phyloP scores from a whole-genome alignment of 1,139 yeast species.

The Lodderomyces oxycetoniae region DNA sequence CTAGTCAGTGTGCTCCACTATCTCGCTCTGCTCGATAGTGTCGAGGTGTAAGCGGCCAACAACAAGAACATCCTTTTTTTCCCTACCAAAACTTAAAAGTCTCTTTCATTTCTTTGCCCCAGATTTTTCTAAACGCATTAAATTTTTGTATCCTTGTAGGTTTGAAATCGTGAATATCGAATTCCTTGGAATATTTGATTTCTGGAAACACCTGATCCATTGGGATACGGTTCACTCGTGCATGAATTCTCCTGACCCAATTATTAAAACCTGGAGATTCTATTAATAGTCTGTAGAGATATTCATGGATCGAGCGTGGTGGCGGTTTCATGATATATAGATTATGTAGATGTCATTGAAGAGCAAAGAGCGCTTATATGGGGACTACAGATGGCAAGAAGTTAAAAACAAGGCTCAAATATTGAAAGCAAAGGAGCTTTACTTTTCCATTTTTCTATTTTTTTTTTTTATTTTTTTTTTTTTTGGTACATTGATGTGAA shows the following conservation, averaged over 20 bases:
- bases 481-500: too few species aligned
- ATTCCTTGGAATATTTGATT: slow-evolving; percentile 7
- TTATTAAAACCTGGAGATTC: slow-evolving; percentile 62
- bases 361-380: too few species aligned
- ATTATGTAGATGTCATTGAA: too few species aligned
- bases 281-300: slow-evolving; percentile 45
- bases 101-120: slow-evolving; percentile 59
- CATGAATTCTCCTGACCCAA: slow-evolving; percentile 63
- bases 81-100: slow-evolving; percentile 39
- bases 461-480: too few species aligned
- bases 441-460: too few species aligned
- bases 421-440: too few species aligned
- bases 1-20: too few species aligned
- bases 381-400: too few species aligned
- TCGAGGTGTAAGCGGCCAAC: too few species aligned
- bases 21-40: too few species aligned
- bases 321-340: slow-evolving; percentile 22
- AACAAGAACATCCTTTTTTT: too few species aligned
- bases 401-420: too few species aligned
- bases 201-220: slow-evolving; percentile 11
- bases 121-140: slow-evolving; percentile 59
- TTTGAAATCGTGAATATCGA: slow-evolving; percentile 26
- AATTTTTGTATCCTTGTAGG: slow-evolving; percentile 55
- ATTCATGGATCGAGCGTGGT: slow-evolving; percentile 46
- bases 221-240: slow-evolving; percentile 59